A percentile compares a stretch with the other conserved stretches of the same genome.
Conservation (phyloP, 2,329 filamentous ascomycete species). For the Fusarium sp. region DNA sequence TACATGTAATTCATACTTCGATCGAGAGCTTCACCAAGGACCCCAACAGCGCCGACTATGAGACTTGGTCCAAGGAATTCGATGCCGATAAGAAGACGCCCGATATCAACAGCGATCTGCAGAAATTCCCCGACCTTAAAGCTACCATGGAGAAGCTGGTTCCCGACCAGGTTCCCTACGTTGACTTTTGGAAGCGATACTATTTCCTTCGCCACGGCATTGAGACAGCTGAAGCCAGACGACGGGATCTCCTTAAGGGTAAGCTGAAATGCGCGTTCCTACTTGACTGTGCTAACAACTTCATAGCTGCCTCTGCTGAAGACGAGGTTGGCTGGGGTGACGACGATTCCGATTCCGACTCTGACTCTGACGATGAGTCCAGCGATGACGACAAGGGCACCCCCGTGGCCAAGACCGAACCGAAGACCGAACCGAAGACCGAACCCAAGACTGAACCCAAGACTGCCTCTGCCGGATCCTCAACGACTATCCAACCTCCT, state of each 20-base stretch:
- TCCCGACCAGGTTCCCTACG: constrained; percentile 91
- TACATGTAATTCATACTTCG: constrained; percentile 93
- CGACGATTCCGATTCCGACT: constrained; percentile 62
- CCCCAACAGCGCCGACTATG: constrained; percentile 80
- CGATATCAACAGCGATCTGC: constrained; percentile 83
- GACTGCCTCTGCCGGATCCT: constrained; percentile 66
- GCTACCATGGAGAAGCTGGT: constrained; percentile 95
- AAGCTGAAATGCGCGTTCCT: constrained; percentile 47
- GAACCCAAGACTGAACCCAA: constrained; percentile 42
- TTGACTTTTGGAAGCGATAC: constrained; percentile 92
- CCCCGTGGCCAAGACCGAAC: constrained; percentile 10
- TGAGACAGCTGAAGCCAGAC: constrained; percentile 89
- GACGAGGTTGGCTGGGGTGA: constrained; percentile 81
- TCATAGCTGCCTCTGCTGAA: constrained; percentile 73
- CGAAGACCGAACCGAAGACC: constrained; percentile 55
- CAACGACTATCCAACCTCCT: constrained; percentile 70
- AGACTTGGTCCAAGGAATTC: constrained; percentile 79
- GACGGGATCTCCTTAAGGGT: constrained; percentile 94
- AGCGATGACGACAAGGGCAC: constrained; percentile 43
- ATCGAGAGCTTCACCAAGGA: constrained; percentile 86
- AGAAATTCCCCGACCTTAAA: constrained; percentile 87
- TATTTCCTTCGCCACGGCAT: constrained; percentile 95
- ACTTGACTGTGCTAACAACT: constrained; percentile 22
- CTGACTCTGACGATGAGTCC: constrained; percentile 28
- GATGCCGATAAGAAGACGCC: constrained; percentile 87